Conservation (phyloP, 2,329 filamentous ascomycete species). For the Trichophyton mentagrophytes region DNA sequence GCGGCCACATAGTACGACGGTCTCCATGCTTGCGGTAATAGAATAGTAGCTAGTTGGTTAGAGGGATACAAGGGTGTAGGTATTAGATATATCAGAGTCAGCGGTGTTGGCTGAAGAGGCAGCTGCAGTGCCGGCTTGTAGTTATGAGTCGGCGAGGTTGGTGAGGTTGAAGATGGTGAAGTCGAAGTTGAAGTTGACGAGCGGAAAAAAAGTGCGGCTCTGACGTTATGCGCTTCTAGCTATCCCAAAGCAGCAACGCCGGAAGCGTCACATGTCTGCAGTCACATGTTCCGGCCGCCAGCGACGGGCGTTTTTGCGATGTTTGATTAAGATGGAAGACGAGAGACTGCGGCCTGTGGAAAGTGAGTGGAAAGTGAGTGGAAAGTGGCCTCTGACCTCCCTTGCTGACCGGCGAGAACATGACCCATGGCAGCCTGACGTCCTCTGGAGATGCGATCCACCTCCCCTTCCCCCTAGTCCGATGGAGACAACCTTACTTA, state of each 20-base stretch:
- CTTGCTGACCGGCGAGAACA: background rate
- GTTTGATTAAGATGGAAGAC: background rate
- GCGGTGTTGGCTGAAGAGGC: background rate
- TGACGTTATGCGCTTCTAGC: background rate
- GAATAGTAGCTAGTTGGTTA: background rate
- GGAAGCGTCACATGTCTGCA: background rate
- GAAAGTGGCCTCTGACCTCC: too few species aligned
- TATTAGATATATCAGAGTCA: background rate
- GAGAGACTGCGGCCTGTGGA: background rate
- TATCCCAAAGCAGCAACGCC: background rate
- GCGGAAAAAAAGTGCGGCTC: background rate
- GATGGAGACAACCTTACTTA: constrained; percentile 1
- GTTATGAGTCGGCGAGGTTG: too few species aligned
- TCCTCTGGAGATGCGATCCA: background rate
- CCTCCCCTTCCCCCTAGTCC: background rate
- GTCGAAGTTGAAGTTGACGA: background rate
- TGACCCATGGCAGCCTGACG: background rate
- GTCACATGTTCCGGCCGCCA: background rate
- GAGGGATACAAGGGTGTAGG: background rate
- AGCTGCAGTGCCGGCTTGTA: background rate
- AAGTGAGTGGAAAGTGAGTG: too few species aligned
- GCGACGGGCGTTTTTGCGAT: background rate
- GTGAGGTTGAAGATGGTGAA: background rate
- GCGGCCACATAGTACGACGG: background rate
- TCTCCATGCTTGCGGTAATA: background rate